These are phyloP conservation scores for Solanum commersonii DNA, from an alignment of 257 asterid species.

Conservation along the genomic window DNA sequence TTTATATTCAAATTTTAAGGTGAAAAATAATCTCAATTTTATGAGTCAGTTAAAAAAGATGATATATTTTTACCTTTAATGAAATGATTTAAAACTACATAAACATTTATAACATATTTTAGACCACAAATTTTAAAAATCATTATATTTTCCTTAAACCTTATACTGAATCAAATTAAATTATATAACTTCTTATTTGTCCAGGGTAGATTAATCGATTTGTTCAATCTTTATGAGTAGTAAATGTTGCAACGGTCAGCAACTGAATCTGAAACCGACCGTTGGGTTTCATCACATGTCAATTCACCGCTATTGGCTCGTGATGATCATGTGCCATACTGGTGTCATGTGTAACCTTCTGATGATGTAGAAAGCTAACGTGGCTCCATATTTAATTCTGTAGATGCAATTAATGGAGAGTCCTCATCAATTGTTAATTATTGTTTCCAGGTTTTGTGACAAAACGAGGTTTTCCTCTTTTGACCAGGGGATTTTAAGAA, in stretches of 20 bases:
- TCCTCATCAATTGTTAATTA: neutral
- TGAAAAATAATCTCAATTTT: neutral
- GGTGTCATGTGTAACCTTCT: neutral
- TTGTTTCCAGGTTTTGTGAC: neutral
- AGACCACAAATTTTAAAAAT: too few relatives aligned
- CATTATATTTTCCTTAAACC: too few relatives aligned
- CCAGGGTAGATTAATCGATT: too few relatives aligned
- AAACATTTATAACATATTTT: too few relatives aligned
- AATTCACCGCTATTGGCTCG: neutral
- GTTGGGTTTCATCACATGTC: constrained; percentile 15
- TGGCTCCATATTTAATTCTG: neutral
- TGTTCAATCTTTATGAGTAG: neutral
- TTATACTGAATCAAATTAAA: too few relatives aligned
- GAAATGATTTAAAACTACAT: too few relatives aligned
- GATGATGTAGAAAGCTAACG: neutral
- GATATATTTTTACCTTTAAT: too few relatives aligned
- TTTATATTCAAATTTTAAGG: neutral
- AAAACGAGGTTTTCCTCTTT: neutral
- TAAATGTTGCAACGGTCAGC: constrained; percentile 34
- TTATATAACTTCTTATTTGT: neutral
- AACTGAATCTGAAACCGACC: constrained; percentile 25
- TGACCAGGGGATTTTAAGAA: neutral
- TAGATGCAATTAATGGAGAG: neutral
- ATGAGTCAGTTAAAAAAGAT: too few relatives aligned
- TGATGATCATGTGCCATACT: constrained; percentile 12